Evolutionary conservation across 108 stramenopile genomes (phyloP).

Genomic region (Fragilariopsis cylindrus): DNA sequence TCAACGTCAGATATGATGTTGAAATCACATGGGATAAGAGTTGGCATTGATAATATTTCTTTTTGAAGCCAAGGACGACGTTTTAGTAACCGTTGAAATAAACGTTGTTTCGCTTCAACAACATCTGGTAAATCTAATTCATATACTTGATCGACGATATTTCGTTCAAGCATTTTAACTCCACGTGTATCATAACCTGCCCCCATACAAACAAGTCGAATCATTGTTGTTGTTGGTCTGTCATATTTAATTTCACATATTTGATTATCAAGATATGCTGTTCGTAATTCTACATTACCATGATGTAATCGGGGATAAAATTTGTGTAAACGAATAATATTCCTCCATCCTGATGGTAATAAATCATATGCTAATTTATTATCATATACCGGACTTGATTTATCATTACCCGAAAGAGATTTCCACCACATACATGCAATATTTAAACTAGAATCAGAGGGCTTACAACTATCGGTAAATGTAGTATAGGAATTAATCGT

Average conservation of each 20-base stretch:
- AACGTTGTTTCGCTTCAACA: conserved; percentile 50
- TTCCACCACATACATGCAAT: conserved; percentile 79
- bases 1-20: conserved; percentile 56
- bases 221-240: conserved; percentile 14
- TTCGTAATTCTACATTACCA: conserved; percentile 75
- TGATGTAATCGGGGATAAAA: conserved; percentile 73
- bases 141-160: conserved; percentile 33
- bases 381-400: conserved; percentile 56
- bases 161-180: conserved; percentile 47
- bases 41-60: conserved; percentile 23
- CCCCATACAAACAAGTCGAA: conserved; percentile 66
- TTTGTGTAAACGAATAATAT: conserved; percentile 32
- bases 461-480: conserved; percentile 49
- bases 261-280: conserved; percentile 63
- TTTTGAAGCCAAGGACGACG: conserved; percentile 48
- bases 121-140: conserved; percentile 74
- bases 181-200: conserved; percentile 75
- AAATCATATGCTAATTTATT: conserved; percentile 61
- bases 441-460: conserved; percentile 50
- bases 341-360: conserved; percentile 55
- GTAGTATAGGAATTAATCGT: conserved; percentile 45
- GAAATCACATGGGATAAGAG: conserved; percentile 49
- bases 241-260: neutral
- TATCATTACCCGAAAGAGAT: conserved; percentile 61
- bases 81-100: conserved; percentile 51